Evolutionary conservation across 2,329 filamentous ascomycete species (phyloP), one percentile per base, ranked within the genome.

Genomic region (Calonectria pseudoreteaudii): DNA sequence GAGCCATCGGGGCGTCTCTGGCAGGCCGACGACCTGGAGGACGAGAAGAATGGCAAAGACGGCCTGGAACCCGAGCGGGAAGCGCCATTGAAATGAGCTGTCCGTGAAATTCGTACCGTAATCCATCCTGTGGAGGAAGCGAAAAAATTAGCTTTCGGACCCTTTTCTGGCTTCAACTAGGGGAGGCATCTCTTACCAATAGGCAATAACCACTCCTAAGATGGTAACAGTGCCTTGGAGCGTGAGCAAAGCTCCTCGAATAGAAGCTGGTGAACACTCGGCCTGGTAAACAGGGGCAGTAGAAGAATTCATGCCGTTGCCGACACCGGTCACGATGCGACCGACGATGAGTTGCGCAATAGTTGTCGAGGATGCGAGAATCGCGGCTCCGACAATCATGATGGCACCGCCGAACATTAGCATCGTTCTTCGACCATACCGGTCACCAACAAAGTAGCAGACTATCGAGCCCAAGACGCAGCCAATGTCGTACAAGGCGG

Each of bases 291-390:
- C 41, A 0, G 64, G 64, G 2, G 64, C 73, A 14, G 71, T 75
- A 8, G 87, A 84, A 1, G 87, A 88, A 68, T 88, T 89, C 78
- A 86, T 79, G 0, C 85, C 85, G 66, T 83, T 86, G 0, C 86
- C 87, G 4, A 87, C 67, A 0, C 86, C 86, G 8, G 83, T 83
- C 26, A 88, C 81, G 26, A 87, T 81, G 8, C 87, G 81, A 1
- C 85, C 85, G 6, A 86, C 84, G 56, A 86, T 84, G 77, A 87
- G 82, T 52, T 86, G 83, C 16, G 82, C 77, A 23, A 86, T 77
- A 4, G 74, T 74, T 52, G 80, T 84, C 7, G 83, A 80, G 1
- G 83, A 80, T 3, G 84, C 83, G 69, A 87, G 85, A 6, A 88
- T 80, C 3, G 83, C 77, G 2, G 83, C 83, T 0, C 86, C 86